These are phyloP conservation scores for Candida michaelii DNA, from an alignment of 805 yeast genomes.

Conservation along the genomic window DNA sequence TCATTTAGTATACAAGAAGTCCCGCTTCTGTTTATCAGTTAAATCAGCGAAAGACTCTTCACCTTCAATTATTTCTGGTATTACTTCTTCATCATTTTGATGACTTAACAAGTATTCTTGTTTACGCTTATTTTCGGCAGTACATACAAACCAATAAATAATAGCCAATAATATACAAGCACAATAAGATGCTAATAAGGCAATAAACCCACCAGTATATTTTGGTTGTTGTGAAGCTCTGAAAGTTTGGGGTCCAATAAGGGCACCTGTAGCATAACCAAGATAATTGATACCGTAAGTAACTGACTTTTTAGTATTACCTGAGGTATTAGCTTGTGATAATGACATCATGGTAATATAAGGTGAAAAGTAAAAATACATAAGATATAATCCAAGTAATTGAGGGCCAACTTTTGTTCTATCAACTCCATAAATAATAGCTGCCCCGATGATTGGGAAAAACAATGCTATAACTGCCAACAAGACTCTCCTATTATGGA, in stretches of 20 bases:
- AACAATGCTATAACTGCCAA: slow-evolving; percentile 11
- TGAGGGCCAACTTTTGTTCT: slow-evolving; percentile 20
- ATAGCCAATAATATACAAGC: slow-evolving; percentile 17
- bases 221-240: slow-evolving; percentile 8
- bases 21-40: too few species aligned
- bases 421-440: slow-evolving; percentile 18
- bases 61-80: too few species aligned
- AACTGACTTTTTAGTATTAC: slow-evolving; percentile 31
- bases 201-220: slow-evolving; percentile 21
- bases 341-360: slow-evolving; percentile 29
- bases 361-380: slow-evolving; percentile 32
- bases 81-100: too few species aligned
- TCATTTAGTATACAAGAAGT: too few species aligned
- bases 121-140: slow-evolving; percentile 15
- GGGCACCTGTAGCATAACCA: slow-evolving; percentile 30
- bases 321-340: slow-evolving; percentile 30
- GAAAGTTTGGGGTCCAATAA: slow-evolving; percentile 28
- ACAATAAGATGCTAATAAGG: slow-evolving; percentile 20
- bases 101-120: too few species aligned
- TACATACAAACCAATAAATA: slow-evolving; percentile 18
- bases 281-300: slow-evolving; percentile 35
- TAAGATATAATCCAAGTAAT: slow-evolving; percentile 27
- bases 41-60: too few species aligned
- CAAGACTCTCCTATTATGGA: slow-evolving; percentile 17
- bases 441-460: slow-evolving; percentile 22